Evolutionary conservation across 169 alveolate genomes (phyloP).

Genomic region (Theileria equi): DNA sequence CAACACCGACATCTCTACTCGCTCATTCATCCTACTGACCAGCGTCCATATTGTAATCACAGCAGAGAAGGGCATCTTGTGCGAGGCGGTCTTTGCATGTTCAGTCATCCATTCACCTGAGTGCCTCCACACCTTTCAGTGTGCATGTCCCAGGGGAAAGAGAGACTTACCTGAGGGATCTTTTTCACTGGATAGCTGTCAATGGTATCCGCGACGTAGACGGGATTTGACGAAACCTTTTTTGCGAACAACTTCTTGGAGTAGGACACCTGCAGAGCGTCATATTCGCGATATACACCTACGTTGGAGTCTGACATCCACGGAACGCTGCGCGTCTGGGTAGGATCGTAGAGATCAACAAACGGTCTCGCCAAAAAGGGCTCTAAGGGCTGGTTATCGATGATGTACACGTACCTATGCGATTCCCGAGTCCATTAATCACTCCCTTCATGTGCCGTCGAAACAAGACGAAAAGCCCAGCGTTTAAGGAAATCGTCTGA

Average conservation of each 20-base stretch:
- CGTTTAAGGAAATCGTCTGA: too few species aligned
- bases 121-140: neutral
- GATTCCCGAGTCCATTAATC: too few species aligned
- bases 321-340: conserved; percentile 37
- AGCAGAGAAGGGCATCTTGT: too few species aligned
- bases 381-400: neutral
- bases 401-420: neutral
- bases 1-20: too few species aligned
- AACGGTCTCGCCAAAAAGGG: conserved; percentile 78
- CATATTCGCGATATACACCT: neutral
- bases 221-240: conserved; percentile 79
- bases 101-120: neutral
- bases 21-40: too few species aligned
- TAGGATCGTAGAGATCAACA: conserved; percentile 65
- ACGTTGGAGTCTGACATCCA: conserved; percentile 70
- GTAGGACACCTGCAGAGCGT: conserved; percentile 15
- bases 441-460: too few species aligned
- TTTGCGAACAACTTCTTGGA: conserved; percentile 60
- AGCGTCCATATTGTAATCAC: too few species aligned
- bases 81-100: neutral
- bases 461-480: too few species aligned
- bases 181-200: conserved; percentile 68
- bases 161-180: conserved; percentile 75
- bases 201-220: conserved; percentile 81
- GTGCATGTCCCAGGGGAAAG: neutral